A percentile compares a stretch with the other conserved stretches of the same genome.
phyloP scores from a whole-genome alignment of 2,329 filamentous ascomycete genomes.

The Torrubiella hemipterigena region DNA sequence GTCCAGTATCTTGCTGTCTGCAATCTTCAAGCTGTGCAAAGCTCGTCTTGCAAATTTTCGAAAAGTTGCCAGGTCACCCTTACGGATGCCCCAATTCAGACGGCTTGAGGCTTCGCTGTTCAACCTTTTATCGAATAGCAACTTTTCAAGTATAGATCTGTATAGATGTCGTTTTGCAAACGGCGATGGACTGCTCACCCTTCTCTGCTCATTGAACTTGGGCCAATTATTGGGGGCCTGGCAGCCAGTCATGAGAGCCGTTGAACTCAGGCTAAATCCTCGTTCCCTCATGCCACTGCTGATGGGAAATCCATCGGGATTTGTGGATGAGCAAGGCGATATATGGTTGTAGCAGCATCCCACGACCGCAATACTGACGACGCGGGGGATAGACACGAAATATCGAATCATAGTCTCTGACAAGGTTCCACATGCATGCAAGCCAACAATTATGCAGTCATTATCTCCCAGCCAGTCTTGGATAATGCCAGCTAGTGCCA shows the following conservation, averaged over 20 bases:
- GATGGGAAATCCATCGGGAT: conserved; percentile 24
- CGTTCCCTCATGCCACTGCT: conserved; percentile 16
- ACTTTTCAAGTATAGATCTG: conserved; percentile 14
- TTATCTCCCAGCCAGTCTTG: conserved; percentile 14
- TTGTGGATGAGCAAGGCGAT: conserved; percentile 17
- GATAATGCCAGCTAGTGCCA: conserved; percentile 11
- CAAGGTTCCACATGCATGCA: conserved; percentile 20
- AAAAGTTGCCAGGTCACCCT: conserved; percentile 15
- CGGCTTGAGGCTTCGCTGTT: conserved; percentile 5
- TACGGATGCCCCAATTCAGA: conserved; percentile 18
- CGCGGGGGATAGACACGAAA: conserved; percentile 11
- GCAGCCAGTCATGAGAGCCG: conserved; percentile 20
- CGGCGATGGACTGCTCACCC: conserved; percentile 7
- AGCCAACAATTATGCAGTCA: conserved; percentile 18
- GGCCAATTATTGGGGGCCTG: conserved; percentile 21
- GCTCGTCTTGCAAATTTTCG: conserved; percentile 14
- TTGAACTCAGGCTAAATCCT: conserved; percentile 14
- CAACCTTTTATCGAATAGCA: conserved; percentile 14
- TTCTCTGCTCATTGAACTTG: conserved; percentile 7
- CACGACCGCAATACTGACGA: conserved; percentile 14
- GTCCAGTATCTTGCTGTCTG: conserved; percentile 6
- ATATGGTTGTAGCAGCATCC: conserved; percentile 23
- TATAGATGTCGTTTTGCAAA: conserved; percentile 16
- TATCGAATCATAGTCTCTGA: conserved; percentile 20
- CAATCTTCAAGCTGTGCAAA: conserved; percentile 12